Evolutionary conservation across 352 stramenopile species (phyloP), one percentile per base, ranked within the genome.

Genomic region (Phytopythium ostracodes): DNA sequence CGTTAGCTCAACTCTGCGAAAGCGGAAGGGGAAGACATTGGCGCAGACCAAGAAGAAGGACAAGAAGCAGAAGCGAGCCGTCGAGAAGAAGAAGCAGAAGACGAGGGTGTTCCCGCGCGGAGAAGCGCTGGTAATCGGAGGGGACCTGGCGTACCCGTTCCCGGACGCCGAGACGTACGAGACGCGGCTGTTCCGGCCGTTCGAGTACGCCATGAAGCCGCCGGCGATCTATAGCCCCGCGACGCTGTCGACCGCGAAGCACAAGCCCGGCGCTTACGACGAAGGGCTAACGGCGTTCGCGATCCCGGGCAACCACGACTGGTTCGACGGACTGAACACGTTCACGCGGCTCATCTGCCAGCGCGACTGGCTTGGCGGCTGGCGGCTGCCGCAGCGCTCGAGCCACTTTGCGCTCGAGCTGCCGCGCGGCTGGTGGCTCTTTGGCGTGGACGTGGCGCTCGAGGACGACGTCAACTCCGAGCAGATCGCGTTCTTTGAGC

Each of bases 161-260:
- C 92, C 93, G 3, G 85, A 91, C 33, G 72, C 74, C 18, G 80
- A 92, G 31, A 95, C 75, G 56, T 98, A 98, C 60, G 92, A 98
- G 70, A 92, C 81, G 47, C 77, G 93, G 15, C 77, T 98, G 46
- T 98, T 96, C 73, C 79, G 89, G 15, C 90, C 85, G 31, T 98
- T 98, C 68, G 93, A 98, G 70, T 97, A 98, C 71, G 93, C 92
- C 9, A 96, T 98, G 87, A 94, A 92, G 63, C 89, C 92, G 0
- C 93, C 92, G 17, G 33, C 68, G 31, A 77, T 71, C 4, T 98
- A 97, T 56, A 84, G 96, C 35, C 88, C 88, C n/a, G 76, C 72
- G 7, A 78, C 87, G n/a, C 95, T 98, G 38, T 96, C 91, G 6
- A 96, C 88, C 15, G 57, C 73, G n/a, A 69, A 72, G 1, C 82